phyloP scores from a whole-genome alignment of 345 rosid genomes.

The Mallotus nudiflorus region DNA sequence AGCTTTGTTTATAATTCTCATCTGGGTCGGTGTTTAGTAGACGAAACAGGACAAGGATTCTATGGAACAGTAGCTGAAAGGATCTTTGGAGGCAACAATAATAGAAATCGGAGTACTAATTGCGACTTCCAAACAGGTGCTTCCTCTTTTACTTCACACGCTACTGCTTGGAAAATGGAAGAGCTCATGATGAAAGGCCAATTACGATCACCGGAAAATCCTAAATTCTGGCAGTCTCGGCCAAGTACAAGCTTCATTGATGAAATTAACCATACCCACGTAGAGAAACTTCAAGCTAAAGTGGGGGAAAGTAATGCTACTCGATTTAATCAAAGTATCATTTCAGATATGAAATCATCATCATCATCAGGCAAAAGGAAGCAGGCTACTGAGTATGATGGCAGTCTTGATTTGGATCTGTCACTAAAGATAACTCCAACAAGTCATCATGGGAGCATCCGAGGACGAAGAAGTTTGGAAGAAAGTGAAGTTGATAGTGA shows the following conservation, averaged over 20 bases:
- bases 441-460: background rate
- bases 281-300: slow-evolving; percentile 1
- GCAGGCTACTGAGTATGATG: slow-evolving; percentile 24
- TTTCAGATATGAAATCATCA: background rate
- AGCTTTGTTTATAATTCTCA: slow-evolving; percentile 26
- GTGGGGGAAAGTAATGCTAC: slow-evolving; percentile 1
- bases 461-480: slow-evolving; percentile 6
- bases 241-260: slow-evolving; percentile 25
- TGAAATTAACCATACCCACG: background rate
- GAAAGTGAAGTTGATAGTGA: slow-evolving; percentile 20
- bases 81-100: slow-evolving; percentile 30
- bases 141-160: slow-evolving; percentile 16
- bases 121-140: slow-evolving; percentile 16
- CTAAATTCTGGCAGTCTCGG: slow-evolving; percentile 17
- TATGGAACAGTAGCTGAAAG: slow-evolving; percentile 34
- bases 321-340: too few relatives aligned
- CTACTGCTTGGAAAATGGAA: slow-evolving; percentile 22
- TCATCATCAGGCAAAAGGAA: slow-evolving; percentile 39
- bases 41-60: slow-evolving; percentile 36
- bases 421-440: slow-evolving; percentile 20
- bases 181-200: slow-evolving; percentile 17
- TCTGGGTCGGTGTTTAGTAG: slow-evolving; percentile 38
- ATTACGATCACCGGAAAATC: slow-evolving; percentile 11
- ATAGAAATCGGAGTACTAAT: slow-evolving; percentile 17
- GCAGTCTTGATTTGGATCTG: slow-evolving; percentile 25